Percentiles rank a stretch among this genome's conserved stretches.
phyloP scores from a whole-genome alignment of 2,329 filamentous ascomycete genomes.

The Pseudogymnoascus sp. region DNA sequence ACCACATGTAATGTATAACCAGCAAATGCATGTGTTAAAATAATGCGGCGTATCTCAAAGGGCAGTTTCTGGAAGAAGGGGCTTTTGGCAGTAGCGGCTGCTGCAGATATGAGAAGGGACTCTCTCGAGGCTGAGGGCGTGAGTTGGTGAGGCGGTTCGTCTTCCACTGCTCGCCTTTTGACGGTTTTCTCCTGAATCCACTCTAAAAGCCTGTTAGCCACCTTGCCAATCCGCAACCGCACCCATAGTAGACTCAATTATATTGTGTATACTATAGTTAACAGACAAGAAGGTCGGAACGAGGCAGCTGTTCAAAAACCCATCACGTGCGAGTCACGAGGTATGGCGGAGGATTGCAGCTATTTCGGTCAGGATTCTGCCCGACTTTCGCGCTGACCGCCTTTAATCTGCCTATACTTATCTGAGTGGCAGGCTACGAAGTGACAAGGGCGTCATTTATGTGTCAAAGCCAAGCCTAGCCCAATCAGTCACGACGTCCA shows the following conservation, averaged over 20 bases:
- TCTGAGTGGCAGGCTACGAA: not conserved
- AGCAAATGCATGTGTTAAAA: not conserved
- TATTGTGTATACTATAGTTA: not conserved
- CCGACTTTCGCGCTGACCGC: not conserved
- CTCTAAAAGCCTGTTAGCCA: not conserved
- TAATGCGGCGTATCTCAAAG: not conserved
- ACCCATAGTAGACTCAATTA: not conserved
- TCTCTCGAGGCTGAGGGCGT: not conserved
- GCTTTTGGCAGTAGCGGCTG: not conserved
- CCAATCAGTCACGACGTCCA: not conserved
- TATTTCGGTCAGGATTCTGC: not conserved
- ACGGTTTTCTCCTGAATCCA: not conserved
- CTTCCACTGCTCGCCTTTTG: not conserved
- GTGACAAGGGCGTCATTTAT: constrained; percentile 6
- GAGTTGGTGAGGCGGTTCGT: not conserved
- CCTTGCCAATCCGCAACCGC: not conserved
- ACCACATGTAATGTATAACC: not conserved
- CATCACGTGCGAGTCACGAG: not conserved
- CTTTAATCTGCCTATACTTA: not conserved
- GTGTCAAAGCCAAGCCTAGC: not conserved
- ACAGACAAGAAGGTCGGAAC: not conserved
- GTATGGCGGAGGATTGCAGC: not conserved
- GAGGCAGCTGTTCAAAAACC: not conserved
- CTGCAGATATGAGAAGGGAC: not conserved
- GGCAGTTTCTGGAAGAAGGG: not conserved